Evolutionary conservation across 768 basidiomycete genomes (phyloP), one percentile per base, ranked within the genome.

Genomic region (Rhodotorula diobovata): DNA sequence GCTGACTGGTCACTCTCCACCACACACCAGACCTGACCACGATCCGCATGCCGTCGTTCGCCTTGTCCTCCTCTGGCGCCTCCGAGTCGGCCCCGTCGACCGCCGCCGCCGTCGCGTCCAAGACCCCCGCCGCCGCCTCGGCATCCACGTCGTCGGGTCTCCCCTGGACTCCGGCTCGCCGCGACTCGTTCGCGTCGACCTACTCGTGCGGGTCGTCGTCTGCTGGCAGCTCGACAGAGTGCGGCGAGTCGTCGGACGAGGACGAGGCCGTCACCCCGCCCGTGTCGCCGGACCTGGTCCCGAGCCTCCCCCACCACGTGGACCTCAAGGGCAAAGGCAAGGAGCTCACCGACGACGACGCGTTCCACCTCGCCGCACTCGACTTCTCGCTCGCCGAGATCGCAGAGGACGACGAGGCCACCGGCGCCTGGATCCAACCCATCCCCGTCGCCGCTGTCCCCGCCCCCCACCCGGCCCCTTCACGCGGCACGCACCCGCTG

Each of bases 241-340:
- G n/a, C 45, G 60, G 45, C 41, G 59, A 48, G 32, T 30, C n/a
- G 43, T 16, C 30, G 10, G 59, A 59, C 58, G 58, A 61, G 45
- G 60, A 61, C 60, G 60, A 63, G 37, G n/a, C 53, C 63, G 25
- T 23, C 18, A 63, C 63, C 11, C 63, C 63, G 11, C 39, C 53
- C 20, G 28, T 43, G 15, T 41, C 37, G 21, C 59, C 59, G 30
- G 59, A 61, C 32, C 28, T 63, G 37, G 16, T 45, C 46, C 60
- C 60, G 14, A 32, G 32, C 32, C 32, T 7, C 46, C 15, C 2
- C 1, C 23, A 1, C 28, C 37, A 4, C 25, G 35, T 14, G 15
- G 21, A 8, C 14, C 11, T 18, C 50, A 63, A 63, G 37, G 62
- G 62, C 63, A 55, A 63, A 32, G 63, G 63, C 53, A 43, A 43